Evolutionary conservation across 768 basidiomycete species (phyloP), one percentile per base, ranked within the genome.

Genomic region (Agaricus blazei): DNA sequence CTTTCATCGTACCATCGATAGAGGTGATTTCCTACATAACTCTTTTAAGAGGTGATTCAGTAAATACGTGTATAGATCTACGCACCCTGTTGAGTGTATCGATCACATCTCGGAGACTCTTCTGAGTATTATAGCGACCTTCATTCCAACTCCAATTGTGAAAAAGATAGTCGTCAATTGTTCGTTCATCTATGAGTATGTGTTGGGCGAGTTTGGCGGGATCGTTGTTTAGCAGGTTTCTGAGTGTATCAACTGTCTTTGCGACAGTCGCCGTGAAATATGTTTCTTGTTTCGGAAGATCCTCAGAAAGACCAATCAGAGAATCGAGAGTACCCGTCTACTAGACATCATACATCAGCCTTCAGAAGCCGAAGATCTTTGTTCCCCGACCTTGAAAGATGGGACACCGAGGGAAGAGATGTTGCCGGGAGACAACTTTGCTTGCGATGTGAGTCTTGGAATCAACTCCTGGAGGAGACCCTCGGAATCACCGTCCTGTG

Each of bases 281-380:
- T 38, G 78, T 65, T 63, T 98, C 97, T 56, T 90, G 84, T 73
- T 98, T 99, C 6, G 94, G 92, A 40, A 98, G 79, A 47, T 90
- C 86, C 65, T 98, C 97, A 14, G 94, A 96, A 49, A 98, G 80
- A 2, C 83, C 79, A 57, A 99, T 83, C 52, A 99, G 83, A 19
- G 83, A 78, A 60, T 96, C 93, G 46, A 99, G 83, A 2, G 96
- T 99, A 51, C 95, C 97, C 58, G 94, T 92, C 97, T 93, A 67
- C 62, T 61, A 53, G 52, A 27, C n/a, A 38, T 43, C 34, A 31
- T 6, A 34, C 41, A 49, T 61, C 58, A 49, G 57, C 58, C 41
- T 51, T 50, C 54, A 59, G 54, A 48, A 43, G 52, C 49, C 41
- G 43, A 50, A 48, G 52, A 34, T 51, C 50, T 40, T 47, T 43